Conservation (phyloP, 2,329 filamentous ascomycete species). For the Magnaporthales sp. region DNA sequence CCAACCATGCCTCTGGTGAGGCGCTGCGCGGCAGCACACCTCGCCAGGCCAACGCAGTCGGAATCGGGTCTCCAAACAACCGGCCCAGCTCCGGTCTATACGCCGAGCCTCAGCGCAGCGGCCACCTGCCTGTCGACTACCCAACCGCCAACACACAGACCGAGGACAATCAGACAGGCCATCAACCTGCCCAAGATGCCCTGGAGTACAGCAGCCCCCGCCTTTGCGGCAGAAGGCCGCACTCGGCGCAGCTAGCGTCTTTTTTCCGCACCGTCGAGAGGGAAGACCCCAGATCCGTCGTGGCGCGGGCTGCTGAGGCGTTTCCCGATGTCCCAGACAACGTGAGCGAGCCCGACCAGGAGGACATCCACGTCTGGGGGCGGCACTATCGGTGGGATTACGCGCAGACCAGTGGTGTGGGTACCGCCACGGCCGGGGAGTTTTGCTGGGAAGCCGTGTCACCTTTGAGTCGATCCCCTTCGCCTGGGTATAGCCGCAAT, state of each 20-base stretch:
- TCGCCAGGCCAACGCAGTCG: neutral
- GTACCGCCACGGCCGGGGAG: neutral
- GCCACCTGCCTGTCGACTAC: neutral
- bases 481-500: neutral
- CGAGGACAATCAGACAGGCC: neutral
- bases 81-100: neutral
- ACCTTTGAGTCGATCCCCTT: neutral
- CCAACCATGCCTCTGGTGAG: neutral
- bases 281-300: neutral
- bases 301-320: neutral
- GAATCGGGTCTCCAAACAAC: neutral
- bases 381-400: neutral
- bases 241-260: neutral
- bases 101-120: neutral
- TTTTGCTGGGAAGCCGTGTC: neutral
- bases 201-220: neutral
- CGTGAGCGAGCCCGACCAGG: neutral
- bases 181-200: neutral
- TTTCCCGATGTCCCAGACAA: neutral
- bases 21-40: neutral
- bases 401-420: neutral
- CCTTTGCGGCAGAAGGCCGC: neutral
- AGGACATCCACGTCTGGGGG: neutral
- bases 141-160: neutral
- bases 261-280: neutral